Evolutionary conservation across 2,329 filamentous ascomycete genomes (phyloP).

Genomic region (Daldinia sp.): DNA sequence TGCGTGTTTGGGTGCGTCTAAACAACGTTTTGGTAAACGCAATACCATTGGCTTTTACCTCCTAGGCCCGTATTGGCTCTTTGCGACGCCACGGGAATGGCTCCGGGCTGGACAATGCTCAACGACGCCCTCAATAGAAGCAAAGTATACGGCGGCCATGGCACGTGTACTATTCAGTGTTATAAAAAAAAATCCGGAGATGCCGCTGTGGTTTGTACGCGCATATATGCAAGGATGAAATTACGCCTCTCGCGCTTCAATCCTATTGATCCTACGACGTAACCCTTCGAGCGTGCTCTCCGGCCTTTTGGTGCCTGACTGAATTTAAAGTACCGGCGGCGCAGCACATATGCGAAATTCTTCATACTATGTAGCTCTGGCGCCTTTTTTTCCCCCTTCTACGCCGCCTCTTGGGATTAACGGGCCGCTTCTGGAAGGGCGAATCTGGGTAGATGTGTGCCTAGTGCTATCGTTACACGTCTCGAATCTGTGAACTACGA

Average conservation of each 20-base stretch:
- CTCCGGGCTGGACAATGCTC: conserved; percentile 4
- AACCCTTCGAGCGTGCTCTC: conserved; percentile 33
- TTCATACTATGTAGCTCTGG: conserved; percentile 1
- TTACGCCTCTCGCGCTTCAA: conserved; percentile 32
- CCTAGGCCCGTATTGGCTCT: conserved; percentile 22
- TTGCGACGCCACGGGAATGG: conserved; percentile 29
- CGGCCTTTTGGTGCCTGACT: conserved; percentile 33
- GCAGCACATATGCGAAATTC: conserved; percentile 17
- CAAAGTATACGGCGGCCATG: conserved; percentile 3
- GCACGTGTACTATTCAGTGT: conserved; percentile 4
- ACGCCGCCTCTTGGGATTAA: conserved; percentile 8
- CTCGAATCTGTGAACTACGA: conserved; percentile 1
- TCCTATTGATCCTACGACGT: conserved; percentile 41
- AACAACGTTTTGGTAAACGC: conserved; percentile 17
- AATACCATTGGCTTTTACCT: conserved; percentile 24
- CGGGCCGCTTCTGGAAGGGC: conserved; percentile 10
- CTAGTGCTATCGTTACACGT: conserved; percentile 4
- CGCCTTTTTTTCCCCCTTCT: background rate
- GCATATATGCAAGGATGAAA: conserved; percentile 37
- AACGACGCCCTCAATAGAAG: conserved; percentile 14
- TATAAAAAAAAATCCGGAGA: conserved; percentile 13
- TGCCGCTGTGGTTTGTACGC: conserved; percentile 8
- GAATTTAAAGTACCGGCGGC: conserved; percentile 26
- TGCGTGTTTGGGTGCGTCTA: conserved; percentile 32
- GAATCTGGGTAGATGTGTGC: conserved; percentile 8